Base-by-base conservation (phyloP, 768 basidiomycete species). In the Kwoniella botswanensis region DNA sequence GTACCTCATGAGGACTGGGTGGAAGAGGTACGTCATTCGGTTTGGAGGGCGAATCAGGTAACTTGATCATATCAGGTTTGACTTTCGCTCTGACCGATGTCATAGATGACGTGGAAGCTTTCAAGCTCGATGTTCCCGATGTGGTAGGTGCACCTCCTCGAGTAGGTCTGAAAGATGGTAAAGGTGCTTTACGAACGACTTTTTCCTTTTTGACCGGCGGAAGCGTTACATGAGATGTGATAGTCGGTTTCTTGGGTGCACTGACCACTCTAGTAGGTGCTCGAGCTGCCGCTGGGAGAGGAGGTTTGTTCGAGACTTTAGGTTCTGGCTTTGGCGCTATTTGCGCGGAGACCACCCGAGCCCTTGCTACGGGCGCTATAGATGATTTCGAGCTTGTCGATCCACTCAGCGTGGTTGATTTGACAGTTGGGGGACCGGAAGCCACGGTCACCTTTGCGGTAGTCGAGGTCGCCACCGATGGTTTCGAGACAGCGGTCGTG, bases 161-260 rank as follows among this genome's bases (percentile, higher is more conserved):
- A 3, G 61, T 64, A 10, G 79, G 79, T 21, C 69, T 55, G 71
- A 80, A 78, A 24, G 64, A 67, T 3, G 79, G 79, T 11, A 78
- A 46, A 53, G 79, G 73, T 1, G 79, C 67, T 71, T 80, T 80
- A 5, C 63, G 68, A n/a, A 57, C 68, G 29, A 80, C 63, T 60
- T 72, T 78, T 46, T 78, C 79, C 52, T 74, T 76, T 68, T 72
- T 74, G 3, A 71, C 67, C 15, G 76, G 66, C 11, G 77, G 72
- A 17, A 75, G 65, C 21, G 72, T 55, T 0, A 74, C 29, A n/a
- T 65, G 44, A n/a, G 71, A 60, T 15, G 68, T 64, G 6, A 70
- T 60, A 41, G 53, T 42, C 17, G 67, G 67, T 35, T 68, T 68
- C 41, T 57, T 61, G 9, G 55, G 43, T 52, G 35, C 61, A 26